Evolutionary conservation across 176 grass and related monocot genomes (phyloP).

Genomic region (Eragrostis curvula): DNA sequence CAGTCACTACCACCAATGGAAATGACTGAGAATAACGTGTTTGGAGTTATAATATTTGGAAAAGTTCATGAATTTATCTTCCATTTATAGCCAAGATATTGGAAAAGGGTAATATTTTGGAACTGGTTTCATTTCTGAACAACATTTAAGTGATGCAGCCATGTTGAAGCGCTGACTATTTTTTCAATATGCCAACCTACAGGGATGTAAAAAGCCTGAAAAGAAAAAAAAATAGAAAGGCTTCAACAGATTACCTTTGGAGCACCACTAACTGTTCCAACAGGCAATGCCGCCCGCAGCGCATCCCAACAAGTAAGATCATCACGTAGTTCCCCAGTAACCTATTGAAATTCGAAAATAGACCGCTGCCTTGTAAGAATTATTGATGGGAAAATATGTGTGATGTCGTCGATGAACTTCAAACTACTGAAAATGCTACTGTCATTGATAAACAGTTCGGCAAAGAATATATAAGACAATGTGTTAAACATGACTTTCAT

Average conservation of each 20-base stretch:
- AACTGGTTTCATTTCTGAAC: too few relatives aligned
- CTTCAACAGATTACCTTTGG: slow-evolving; percentile 67
- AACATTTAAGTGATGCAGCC: too few relatives aligned
- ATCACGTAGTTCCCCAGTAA: slow-evolving; percentile 72
- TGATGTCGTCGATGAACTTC: background rate
- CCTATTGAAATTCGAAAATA: slow-evolving; percentile 56
- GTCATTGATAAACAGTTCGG: background rate
- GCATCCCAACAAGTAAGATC: slow-evolving; percentile 90
- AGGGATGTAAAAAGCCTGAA: background rate
- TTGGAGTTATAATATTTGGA: slow-evolving; percentile 44
- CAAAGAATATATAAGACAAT: background rate
- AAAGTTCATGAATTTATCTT: background rate
- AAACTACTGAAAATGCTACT: background rate
- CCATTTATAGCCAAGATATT: background rate
- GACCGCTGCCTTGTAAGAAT: slow-evolving; percentile 14
- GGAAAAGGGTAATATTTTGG: background rate
- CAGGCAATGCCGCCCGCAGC: slow-evolving; percentile 80
- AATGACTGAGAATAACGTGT: slow-evolving; percentile 55
- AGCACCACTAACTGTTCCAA: slow-evolving; percentile 94
- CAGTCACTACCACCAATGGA: background rate
- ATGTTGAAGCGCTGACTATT: too few relatives aligned
- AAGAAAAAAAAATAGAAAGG: background rate
- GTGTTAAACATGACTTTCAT: background rate
- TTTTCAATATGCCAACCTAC: background rate
- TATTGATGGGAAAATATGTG: background rate